These are phyloP conservation scores for Tothia fuscella DNA, from an alignment of 2,329 filamentous ascomycete genomes.

Conservation along the genomic window DNA sequence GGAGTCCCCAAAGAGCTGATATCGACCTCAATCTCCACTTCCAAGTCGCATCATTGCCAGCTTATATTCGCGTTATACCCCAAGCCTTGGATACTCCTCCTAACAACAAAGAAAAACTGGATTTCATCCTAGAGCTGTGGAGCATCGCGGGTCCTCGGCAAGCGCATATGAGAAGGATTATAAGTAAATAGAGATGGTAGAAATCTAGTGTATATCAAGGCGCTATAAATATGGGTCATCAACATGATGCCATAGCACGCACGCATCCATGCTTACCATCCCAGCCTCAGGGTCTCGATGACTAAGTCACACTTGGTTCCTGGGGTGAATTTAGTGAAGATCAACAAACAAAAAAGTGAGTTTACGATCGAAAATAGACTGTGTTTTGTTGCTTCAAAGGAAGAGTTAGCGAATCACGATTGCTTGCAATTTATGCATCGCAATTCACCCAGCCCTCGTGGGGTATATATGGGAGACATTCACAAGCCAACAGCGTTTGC, in stretches of 20 bases:
- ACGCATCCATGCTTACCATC: too few species aligned
- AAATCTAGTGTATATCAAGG: neutral
- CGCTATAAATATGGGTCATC: neutral
- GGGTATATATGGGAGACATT: too few species aligned
- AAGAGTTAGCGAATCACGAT: too few species aligned
- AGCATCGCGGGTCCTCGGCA: neutral
- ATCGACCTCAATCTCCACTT: neutral
- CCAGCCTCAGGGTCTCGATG: too few species aligned
- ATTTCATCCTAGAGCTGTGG: neutral
- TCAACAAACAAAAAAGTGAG: too few species aligned
- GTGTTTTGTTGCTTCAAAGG: too few species aligned
- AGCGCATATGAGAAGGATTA: neutral
- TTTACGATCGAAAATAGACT: too few species aligned
- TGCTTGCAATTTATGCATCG: too few species aligned
- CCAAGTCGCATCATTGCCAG: neutral
- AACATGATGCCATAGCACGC: neutral
- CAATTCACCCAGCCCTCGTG: too few species aligned
- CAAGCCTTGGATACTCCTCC: neutral
- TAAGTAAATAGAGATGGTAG: neutral
- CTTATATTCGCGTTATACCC: neutral
- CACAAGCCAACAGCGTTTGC: too few species aligned
- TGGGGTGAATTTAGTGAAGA: too few species aligned
- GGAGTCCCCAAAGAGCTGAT: neutral
- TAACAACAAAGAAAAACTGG: neutral
- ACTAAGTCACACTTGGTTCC: too few species aligned